A percentile compares a stretch with the other conserved stretches of the same genome.
These are phyloP conservation scores for Phialophora tarda DNA, from an alignment of 2,329 filamentous ascomycete genomes.

Conservation along the genomic window DNA sequence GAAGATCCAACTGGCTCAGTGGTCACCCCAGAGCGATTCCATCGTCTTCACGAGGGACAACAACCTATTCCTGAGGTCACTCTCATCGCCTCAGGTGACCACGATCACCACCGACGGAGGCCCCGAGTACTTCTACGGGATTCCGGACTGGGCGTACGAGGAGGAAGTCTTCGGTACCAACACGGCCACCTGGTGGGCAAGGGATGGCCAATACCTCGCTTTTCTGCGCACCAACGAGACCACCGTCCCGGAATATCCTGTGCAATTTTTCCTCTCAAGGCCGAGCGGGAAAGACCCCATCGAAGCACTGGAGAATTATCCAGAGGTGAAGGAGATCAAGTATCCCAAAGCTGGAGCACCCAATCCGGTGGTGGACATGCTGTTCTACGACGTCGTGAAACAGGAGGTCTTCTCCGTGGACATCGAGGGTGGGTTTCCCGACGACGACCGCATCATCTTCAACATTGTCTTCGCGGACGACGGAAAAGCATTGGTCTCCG, in stretches of 20 bases:
- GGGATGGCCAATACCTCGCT: conserved; percentile 84
- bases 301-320: conserved; percentile 82
- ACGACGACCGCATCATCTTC: conserved; percentile 86
- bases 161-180: conserved; percentile 80
- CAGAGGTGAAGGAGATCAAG: conserved; percentile 89
- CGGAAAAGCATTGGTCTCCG: conserved; percentile 80
- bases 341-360: conserved; percentile 95
- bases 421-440: conserved; percentile 75
- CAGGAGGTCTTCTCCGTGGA: conserved; percentile 79
- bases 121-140: conserved; percentile 86
- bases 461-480: conserved; percentile 88
- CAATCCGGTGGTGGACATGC: conserved; percentile 85
- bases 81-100: conserved; percentile 64
- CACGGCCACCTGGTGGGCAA: conserved; percentile 93
- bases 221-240: conserved; percentile 95
- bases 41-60: conserved; percentile 90
- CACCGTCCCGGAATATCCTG: conserved; percentile 84
- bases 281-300: conserved; percentile 74
- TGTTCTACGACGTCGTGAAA: conserved; percentile 84
- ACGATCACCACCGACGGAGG: conserved; percentile 88
- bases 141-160: conserved; percentile 97
- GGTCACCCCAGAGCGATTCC: conserved; percentile 86
- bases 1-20: conserved; percentile 80
- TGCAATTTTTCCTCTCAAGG: conserved; percentile 89
- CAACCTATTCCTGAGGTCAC: conserved; percentile 80